Percentiles rank a stretch among this genome's conserved stretches.
Evolutionary conservation across 805 yeast genomes (phyloP).

Genomic region (Starmerella floricola): DNA sequence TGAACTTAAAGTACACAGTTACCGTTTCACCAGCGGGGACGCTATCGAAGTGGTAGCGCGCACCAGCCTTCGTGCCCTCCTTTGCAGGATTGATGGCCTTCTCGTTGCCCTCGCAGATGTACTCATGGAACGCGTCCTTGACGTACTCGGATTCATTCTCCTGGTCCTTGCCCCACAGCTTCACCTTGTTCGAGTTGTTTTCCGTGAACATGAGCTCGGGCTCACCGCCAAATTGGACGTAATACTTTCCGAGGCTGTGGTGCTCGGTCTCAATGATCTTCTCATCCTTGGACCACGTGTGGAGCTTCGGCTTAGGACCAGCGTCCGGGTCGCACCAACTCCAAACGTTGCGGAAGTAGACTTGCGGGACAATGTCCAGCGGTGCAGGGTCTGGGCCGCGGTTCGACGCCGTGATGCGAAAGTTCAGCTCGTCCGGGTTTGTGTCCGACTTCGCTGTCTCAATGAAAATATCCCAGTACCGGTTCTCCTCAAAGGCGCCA

Average conservation of each 20-base stretch:
- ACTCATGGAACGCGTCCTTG: conserved; percentile 88
- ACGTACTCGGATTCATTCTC: conserved; percentile 48
- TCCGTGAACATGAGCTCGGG: conserved; percentile 71
- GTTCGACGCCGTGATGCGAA: conserved; percentile 79
- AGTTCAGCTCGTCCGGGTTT: conserved; percentile 66
- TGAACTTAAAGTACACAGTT: conserved; percentile 64
- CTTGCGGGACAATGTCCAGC: conserved; percentile 71
- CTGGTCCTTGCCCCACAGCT: conserved; percentile 43
- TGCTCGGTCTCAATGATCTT: conserved; percentile 49
- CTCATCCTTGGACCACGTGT: conserved; percentile 34
- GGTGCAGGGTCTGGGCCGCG: conserved; percentile 79
- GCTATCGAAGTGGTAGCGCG: conserved; percentile 68
- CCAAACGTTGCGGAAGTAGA: conserved; percentile 83
- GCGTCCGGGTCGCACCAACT: conserved; percentile 49
- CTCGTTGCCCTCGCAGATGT: conserved; percentile 47
- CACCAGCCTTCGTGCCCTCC: conserved; percentile 73
- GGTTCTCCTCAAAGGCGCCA: conserved; percentile 46
- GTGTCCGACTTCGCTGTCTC: conserved; percentile 82
- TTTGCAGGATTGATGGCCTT: conserved; percentile 57
- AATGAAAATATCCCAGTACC: conserved; percentile 76
- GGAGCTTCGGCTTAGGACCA: conserved; percentile 22
- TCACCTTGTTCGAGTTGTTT: conserved; percentile 67
- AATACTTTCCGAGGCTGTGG: conserved; percentile 53
- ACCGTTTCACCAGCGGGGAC: conserved; percentile 82
- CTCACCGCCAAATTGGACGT: conserved; percentile 42